Evolutionary conservation across 352 stramenopile genomes (phyloP).

Genomic region (Plasmopara viticola): DNA sequence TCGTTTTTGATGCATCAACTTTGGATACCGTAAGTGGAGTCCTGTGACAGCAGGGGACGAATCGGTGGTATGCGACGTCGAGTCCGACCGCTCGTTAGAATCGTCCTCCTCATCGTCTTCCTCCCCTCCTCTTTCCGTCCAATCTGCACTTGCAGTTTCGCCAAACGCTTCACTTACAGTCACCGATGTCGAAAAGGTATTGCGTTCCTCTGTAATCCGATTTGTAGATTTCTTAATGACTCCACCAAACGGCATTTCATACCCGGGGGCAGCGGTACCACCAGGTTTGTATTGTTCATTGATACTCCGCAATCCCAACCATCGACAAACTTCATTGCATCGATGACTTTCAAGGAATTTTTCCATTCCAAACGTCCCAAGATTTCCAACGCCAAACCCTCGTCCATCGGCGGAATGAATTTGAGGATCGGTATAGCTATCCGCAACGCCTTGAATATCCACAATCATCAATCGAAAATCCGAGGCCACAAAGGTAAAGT

Average conservation of each 20-base stretch:
- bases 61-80: constrained; percentile 24
- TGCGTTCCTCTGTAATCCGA: constrained; percentile 72
- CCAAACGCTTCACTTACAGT: constrained; percentile 76
- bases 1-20: constrained; percentile 14
- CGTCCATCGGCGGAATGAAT: constrained; percentile 76
- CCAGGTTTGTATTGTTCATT: constrained; percentile 74
- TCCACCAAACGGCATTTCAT: constrained; percentile 68
- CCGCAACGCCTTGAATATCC: constrained; percentile 81
- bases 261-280: constrained; percentile 69
- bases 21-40: constrained; percentile 14
- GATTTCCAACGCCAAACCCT: constrained; percentile 78
- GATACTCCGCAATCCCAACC: constrained; percentile 68
- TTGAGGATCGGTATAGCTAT: constrained; percentile 80
- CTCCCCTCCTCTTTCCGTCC: constrained; percentile 18
- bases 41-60: constrained; percentile 21
- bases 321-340: constrained; percentile 83
- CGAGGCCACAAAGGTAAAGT: constrained; percentile 80
- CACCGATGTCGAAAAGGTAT: constrained; percentile 74
- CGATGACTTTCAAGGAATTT: constrained; percentile 83
- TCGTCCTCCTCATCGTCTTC: constrained; percentile 23
- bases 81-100: constrained; percentile 18
- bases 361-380: constrained; percentile 82
- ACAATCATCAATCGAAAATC: constrained; percentile 84
- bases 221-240: constrained; percentile 83
- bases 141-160: constrained; percentile 29